These are phyloP conservation scores for Penicillium pulvis DNA, from an alignment of 495 filamentous ascomycete genomes.

Conservation along the genomic window DNA sequence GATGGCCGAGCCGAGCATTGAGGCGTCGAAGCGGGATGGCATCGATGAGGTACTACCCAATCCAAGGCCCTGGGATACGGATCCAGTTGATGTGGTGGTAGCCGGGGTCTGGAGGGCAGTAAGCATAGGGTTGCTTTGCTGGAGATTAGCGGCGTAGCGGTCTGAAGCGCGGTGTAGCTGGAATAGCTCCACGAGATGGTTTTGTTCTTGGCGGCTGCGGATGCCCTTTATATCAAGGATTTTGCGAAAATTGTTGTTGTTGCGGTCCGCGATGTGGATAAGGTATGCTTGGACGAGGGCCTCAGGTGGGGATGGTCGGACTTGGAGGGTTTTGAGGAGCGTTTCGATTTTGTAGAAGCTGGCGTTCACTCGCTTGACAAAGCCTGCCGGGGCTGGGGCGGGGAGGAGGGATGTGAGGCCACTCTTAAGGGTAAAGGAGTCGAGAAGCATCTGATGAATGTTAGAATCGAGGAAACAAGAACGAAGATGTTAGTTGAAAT, in stretches of 20 bases:
- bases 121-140: constrained; percentile 48
- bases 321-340: constrained; percentile 94
- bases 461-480: constrained; percentile 8
- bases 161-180: constrained; percentile 71
- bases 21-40: constrained; percentile 70
- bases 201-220: constrained; percentile 74
- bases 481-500: background rate
- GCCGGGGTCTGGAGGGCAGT: constrained; percentile 40
- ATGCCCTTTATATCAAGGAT: constrained; percentile 93
- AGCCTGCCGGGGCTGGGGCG: constrained; percentile 58
- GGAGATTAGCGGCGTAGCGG: constrained; percentile 49
- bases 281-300: constrained; percentile 96
- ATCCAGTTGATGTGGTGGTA: constrained; percentile 42
- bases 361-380: constrained; percentile 84
- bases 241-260: constrained; percentile 93
- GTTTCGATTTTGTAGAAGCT: constrained; percentile 86
- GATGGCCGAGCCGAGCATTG: constrained; percentile 65
- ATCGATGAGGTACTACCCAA: constrained; percentile 45
- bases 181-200: constrained; percentile 84
- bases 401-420: constrained; percentile 57
- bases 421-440: constrained; percentile 89
- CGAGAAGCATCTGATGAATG: constrained; percentile 75
- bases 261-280: constrained; percentile 87
- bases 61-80: constrained; percentile 44
- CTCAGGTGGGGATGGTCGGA: constrained; percentile 86